Conservation (phyloP, 257 asterid species). For the Fraxinus cuspidata region DNA sequence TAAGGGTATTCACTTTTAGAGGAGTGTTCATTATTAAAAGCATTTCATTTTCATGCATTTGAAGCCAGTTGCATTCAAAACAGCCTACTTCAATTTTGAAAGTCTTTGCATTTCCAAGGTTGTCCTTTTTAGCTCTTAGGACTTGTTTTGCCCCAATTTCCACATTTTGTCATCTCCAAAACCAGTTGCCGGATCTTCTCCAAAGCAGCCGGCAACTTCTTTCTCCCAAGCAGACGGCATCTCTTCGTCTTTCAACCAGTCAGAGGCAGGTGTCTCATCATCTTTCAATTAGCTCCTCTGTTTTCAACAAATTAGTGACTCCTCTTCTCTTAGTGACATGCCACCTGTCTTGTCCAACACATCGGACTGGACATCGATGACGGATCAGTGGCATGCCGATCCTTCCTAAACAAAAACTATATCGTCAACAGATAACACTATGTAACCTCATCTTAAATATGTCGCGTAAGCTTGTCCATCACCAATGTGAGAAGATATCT, state of each 20-base stretch:
- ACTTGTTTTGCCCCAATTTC: neutral
- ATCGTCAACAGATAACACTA: too few relatives aligned
- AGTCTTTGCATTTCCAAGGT: neutral
- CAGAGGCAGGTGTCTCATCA: neutral
- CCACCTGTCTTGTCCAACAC: neutral
- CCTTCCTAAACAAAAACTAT: neutral
- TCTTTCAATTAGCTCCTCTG: neutral
- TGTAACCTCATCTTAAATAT: too few relatives aligned
- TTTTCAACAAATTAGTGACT: neutral
- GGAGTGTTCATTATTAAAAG: too few relatives aligned
- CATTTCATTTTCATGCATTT: too few relatives aligned
- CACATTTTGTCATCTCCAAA: neutral
- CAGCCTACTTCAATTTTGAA: neutral
- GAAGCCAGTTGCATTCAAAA: neutral
- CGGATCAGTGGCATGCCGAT: neutral
- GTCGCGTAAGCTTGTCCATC: neutral
- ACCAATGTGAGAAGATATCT: neutral
- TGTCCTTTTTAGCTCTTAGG: neutral
- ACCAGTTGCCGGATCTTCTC: neutral
- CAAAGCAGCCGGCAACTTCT: neutral
- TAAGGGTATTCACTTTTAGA: too few relatives aligned
- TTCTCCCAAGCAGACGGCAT: neutral
- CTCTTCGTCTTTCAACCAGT: neutral
- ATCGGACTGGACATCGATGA: neutral
- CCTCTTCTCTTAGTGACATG: neutral